Evolutionary conservation across 1,284 basidiomycete species (phyloP).

Genomic region (Ganoderma boninense): DNA sequence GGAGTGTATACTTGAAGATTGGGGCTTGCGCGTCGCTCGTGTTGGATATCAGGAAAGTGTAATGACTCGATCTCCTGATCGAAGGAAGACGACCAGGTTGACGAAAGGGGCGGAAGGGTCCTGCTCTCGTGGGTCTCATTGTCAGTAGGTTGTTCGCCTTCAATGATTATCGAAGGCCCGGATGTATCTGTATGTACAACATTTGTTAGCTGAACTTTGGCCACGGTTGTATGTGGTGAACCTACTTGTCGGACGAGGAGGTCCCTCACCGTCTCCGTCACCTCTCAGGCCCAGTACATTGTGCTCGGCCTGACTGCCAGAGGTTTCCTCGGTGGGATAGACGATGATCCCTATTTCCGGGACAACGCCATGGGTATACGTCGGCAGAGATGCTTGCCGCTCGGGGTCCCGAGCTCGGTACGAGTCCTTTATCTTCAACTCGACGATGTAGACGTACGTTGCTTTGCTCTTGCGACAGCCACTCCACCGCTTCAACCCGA

Average conservation of each 20-base stretch:
- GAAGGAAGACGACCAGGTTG: not conserved
- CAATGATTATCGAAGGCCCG: not conserved
- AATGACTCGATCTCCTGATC: not conserved
- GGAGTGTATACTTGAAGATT: slow-evolving; percentile 2
- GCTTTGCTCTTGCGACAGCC: slow-evolving; percentile 12
- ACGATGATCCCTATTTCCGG: slow-evolving; percentile 11
- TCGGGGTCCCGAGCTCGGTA: not conserved
- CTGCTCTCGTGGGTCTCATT: not conserved
- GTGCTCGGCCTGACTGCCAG: not conserved
- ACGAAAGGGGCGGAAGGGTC: not conserved
- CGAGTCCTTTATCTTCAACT: not conserved
- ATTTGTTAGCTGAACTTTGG: not conserved
- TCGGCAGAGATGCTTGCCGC: slow-evolving; percentile 11
- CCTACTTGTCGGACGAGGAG: not conserved
- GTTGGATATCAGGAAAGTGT: not conserved
- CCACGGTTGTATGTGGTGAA: not conserved
- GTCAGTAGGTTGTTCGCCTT: not conserved
- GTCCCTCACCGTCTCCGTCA: not conserved
- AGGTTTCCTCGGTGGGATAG: not conserved
- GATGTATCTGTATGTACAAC: not conserved
- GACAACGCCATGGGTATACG: slow-evolving; percentile 12
- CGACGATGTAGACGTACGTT: slow-evolving; percentile 17
- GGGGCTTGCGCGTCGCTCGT: slow-evolving; percentile 3
- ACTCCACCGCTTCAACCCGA: slow-evolving; percentile 14
- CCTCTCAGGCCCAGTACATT: not conserved